Base-by-base conservation (phyloP, 768 basidiomycete genomes). In the Boletus eberwhitei region DNA sequence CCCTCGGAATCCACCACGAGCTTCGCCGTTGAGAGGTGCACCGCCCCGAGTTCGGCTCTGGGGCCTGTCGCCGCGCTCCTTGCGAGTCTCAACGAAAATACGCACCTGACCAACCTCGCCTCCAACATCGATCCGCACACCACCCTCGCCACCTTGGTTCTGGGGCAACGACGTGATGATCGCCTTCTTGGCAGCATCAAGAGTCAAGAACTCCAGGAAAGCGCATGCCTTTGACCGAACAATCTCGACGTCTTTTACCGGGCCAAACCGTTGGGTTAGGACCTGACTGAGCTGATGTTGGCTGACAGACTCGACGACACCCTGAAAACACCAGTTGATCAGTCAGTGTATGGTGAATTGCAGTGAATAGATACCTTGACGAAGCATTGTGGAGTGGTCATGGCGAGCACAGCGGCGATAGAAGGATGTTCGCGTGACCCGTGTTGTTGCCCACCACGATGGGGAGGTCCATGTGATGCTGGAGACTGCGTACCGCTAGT, bases 211-310 rank as follows among this genome's bases (percentile, higher is more conserved):
- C 72, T 98, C 96, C 64, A 97, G 77, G 82, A 98, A 98, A 1
- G 94, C 95, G 66, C 95, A 98, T 0, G 90, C 92, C 71, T 91
- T 96, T 66, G 65, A 69, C 59, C 88, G 89, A 39, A 96, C 87
- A 59, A 97, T 86, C 71, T 98, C 95, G 39, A 94, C 72, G 22
- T 93, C 93, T 70, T 89, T 91, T 66, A 97, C 78, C 0, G 84
- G 77, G 0, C 93, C 93, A 69, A 95, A 95, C 34, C 86, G 83
- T 32, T 71, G 64, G 0, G 77, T 72, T 35, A 94, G 78, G 3
- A 74, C 67, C 38, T 68, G 72, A 21, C 67, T 73, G 36, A 95
- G 78, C 1, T 78, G 74, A 14, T 70, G 48, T 43, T 80, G 75
- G 24, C 82, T 72, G 38, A 93, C 75, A 32, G 78, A 72, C 53